Evolutionary conservation across 768 basidiomycete species (phyloP), one percentile per base, ranked within the genome.

Genomic region (Naganishia antarctica): DNA sequence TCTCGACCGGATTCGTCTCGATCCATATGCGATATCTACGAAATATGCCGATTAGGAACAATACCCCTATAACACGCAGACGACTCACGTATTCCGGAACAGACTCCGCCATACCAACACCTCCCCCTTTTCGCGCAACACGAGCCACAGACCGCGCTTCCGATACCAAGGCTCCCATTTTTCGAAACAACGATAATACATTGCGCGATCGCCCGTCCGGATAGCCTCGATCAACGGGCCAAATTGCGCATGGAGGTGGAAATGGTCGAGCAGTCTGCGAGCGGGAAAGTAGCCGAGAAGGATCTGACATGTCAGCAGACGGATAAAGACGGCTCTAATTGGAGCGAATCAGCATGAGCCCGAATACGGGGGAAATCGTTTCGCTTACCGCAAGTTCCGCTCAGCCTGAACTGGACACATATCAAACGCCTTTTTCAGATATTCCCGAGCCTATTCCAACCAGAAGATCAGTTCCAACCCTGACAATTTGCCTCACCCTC

Each of bases 51-150:
- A 40, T 57, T 23, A 44, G 9, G 34, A 34, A n/a, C n/a, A n/a
- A 11, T 37, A 5, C 8, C 3, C 18, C 23, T 28, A 18, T 4
- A 15, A 21, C 9, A 23, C n/a, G 29, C 18, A 7, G 7, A 28
- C 15, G 18, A 60, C 66, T 47, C 57, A 67, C 66, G 66, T 44
- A 57, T 67, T 63, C 4, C 66, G 61, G 34, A 67, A 62, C 32
- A 67, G 37, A 51, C 66, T 67, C n/a, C 66, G 34, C 66, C 66
- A 67, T 6, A 67, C 61, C 53, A 67, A 25, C 5, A 67, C 60
- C 29, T 67, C 66, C 26, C 66, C 66, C 47, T 67, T 67, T 31
- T 67, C 66, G 25, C 66, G 23, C 23, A 67, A 37, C 8, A 67
- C 61, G 23, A 67, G 49, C 66, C 66, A 67, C 28, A 67, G 6